These are phyloP conservation scores for Quercus parvula DNA, from an alignment of 306 rosid genomes.

Conservation along the genomic window DNA sequence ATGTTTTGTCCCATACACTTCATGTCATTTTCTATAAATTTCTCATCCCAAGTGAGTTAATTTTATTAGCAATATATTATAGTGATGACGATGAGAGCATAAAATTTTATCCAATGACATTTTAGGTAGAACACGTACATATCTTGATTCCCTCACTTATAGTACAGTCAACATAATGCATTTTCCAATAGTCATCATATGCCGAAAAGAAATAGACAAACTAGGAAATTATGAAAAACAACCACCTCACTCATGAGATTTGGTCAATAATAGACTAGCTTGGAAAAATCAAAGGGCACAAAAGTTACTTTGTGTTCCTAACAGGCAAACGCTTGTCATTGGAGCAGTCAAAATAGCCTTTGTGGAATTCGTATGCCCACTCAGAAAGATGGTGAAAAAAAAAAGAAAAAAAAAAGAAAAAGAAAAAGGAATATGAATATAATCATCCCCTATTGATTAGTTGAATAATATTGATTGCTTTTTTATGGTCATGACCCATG, in stretches of 20 bases:
- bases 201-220: neutral
- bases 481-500: neutral
- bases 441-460: neutral
- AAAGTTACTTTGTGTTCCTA: slow-evolving; percentile 12
- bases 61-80: too few relatives aligned
- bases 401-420: neutral
- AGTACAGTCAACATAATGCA: slow-evolving; percentile 17
- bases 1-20: too few relatives aligned
- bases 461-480: neutral
- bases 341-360: neutral
- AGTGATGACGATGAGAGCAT: too few relatives aligned
- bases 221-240: slow-evolving; percentile 10
- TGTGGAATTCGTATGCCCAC: neutral
- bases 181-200: slow-evolving; percentile 16
- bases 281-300: slow-evolving; percentile 21
- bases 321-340: neutral
- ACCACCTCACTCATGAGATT: slow-evolving; percentile 1
- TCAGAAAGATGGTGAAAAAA: neutral
- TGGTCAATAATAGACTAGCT: slow-evolving; percentile 27
- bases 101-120: neutral
- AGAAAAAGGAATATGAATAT: neutral
- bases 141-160: neutral
- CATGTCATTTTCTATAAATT: too few relatives aligned
- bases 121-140: neutral
- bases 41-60: too few relatives aligned